Evolutionary conservation across 176 grass and related monocot species (phyloP).

Genomic region (Leersia perrieri): DNA sequence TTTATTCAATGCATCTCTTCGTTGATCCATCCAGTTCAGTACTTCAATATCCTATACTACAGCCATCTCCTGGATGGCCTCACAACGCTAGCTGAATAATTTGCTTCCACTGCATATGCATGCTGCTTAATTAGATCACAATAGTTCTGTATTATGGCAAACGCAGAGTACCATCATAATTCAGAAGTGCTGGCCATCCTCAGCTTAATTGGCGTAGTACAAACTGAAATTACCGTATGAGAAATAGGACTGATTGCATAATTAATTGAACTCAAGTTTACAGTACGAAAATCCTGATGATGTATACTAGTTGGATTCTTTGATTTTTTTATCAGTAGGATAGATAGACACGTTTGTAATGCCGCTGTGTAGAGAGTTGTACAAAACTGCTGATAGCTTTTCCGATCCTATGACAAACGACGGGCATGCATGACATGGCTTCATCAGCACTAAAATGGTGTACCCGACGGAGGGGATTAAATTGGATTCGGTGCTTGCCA

Average conservation of each 20-base stretch:
- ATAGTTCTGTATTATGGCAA: background rate
- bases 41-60: too few species aligned
- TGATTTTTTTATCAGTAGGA: background rate
- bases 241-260: background rate
- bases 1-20: constrained; percentile 26
- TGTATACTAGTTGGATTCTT: background rate
- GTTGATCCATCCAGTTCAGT: constrained; percentile 11
- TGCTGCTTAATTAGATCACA: background rate
- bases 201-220: background rate
- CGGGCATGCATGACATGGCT: background rate
- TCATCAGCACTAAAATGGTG: constrained; percentile 39
- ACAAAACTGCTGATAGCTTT: background rate
- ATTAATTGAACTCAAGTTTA: background rate
- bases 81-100: background rate
- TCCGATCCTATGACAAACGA: background rate
- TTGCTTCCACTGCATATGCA: background rate
- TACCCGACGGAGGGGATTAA: constrained; percentile 20
- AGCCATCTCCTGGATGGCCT: background rate
- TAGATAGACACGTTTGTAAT: background rate
- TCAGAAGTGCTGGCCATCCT: background rate
- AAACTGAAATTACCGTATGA: background rate
- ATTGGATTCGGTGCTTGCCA: constrained; percentile 54
- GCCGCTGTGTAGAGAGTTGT: too few species aligned
- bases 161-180: background rate
- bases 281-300: background rate